phyloP scores from a whole-genome alignment of 1,139 yeast genomes.

The Yamadazyma epiphylla region DNA sequence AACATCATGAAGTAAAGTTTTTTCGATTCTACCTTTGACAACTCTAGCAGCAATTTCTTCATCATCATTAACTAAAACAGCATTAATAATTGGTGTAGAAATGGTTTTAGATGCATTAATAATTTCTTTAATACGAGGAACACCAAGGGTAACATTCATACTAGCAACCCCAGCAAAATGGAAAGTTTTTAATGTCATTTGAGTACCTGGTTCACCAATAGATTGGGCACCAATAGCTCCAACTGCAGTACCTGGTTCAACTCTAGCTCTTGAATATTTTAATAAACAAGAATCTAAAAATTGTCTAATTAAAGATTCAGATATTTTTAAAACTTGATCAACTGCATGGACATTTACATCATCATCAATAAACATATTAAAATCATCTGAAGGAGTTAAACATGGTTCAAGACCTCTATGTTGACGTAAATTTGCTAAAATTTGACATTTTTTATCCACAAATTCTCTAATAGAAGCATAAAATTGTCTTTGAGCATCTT shows the following conservation, averaged over 20 bases:
- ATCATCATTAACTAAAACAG: conserved; percentile 85
- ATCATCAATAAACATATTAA: conserved; percentile 36
- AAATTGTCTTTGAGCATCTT: conserved; percentile 82
- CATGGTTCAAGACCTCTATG: conserved; percentile 41
- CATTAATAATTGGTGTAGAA: conserved; percentile 95
- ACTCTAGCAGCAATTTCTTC: conserved; percentile 99
- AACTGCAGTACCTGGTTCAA: conserved; percentile 99
- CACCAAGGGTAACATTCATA: conserved; percentile 98
- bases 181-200: conserved; percentile 97
- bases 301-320: conserved; percentile 54
- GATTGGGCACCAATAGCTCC: conserved; percentile 99
- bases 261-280: conserved; percentile 86
- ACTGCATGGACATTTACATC: conserved; percentile 48
- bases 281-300: conserved; percentile 75
- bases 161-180: conserved; percentile 99
- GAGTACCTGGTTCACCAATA: conserved; percentile 99
- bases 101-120: conserved; percentile 94
- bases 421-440: conserved; percentile 55
- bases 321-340: conserved; percentile 70
- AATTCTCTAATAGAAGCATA: conserved; percentile 71
- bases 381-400: conserved; percentile 34
- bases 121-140: conserved; percentile 97
- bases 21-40: conserved; percentile 93
- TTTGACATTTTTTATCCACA: conserved; percentile 51
- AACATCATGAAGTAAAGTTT: conserved; percentile 82